Base-by-base conservation (phyloP, 148 eudicot genomes). In the Bassia scoparia region DNA sequence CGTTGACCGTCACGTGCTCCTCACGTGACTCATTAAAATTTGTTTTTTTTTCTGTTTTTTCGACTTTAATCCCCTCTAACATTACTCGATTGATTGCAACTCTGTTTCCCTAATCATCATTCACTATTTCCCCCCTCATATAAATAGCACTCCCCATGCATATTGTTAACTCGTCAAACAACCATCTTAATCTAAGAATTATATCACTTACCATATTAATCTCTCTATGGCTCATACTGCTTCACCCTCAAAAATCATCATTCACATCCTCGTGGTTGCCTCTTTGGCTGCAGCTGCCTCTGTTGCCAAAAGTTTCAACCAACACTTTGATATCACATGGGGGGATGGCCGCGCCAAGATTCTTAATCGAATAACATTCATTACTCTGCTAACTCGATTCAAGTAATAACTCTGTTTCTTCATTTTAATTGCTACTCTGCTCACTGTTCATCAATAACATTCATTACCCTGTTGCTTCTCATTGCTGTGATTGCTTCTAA, bases 311-410 rank as follows among this genome's bases (percentile, higher is more conserved):
- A 61, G 58, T 49, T 67, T 78, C n/a, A 5, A 66, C 34, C 76
- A 72, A 31, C 26, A 78, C 41, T 78, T 78, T 29, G 73, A 72
- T 41, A 64, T 78, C 50, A 78, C 77, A 49, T 78, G 81, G 81
- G 81, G 81, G 13, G 61, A 58, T 73, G 81, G 67, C 44, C 81
- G 77, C 12, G 81, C 76, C 53, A 72, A 72, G 68, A 78, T 78
- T 56, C 37, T 78, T 4, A 72, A 67, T 34, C 49, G n/a, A n/a
- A n/a, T n/a, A n/a, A n/a, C n/a, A n/a, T n/a, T n/a, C n/a, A n/a
- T n/a, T n/a, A n/a, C n/a, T n/a, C n/a, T n/a, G n/a, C n/a, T n/a
- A n/a, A n/a, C n/a, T n/a, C n/a, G n/a, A n/a, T n/a, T n/a, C n/a
- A n/a, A n/a, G n/a, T n/a, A n/a, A n/a, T n/a, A n/a, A n/a, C n/a